Percentiles rank a stretch among this genome's conserved stretches.
Evolutionary conservation across 495 filamentous ascomycete genomes (phyloP).

Genomic region (Neurospora sp.): DNA sequence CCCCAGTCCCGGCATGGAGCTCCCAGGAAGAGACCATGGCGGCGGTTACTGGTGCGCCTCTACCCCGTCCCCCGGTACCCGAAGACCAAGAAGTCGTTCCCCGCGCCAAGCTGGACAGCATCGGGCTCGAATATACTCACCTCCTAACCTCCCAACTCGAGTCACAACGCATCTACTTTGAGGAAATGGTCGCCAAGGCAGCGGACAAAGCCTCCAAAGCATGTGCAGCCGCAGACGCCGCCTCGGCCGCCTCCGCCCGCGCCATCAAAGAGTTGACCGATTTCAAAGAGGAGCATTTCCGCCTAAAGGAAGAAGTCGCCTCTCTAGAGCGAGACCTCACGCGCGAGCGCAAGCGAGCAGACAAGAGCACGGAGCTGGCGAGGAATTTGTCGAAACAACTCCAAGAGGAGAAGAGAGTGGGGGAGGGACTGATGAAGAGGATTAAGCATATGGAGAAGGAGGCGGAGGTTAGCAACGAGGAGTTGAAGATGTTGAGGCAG

Average conservation of each 20-base stretch:
- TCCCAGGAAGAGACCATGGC: background rate
- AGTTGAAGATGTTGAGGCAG: slow-evolving; percentile 39
- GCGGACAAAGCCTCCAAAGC: slow-evolving; percentile 83
- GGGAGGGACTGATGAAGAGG: slow-evolving; percentile 63
- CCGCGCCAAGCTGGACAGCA: slow-evolving; percentile 81
- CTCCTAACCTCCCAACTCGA: slow-evolving; percentile 87
- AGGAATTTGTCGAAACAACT: slow-evolving; percentile 65
- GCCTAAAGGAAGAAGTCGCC: slow-evolving; percentile 49
- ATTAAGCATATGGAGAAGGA: slow-evolving; percentile 58
- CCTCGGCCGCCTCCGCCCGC: slow-evolving; percentile 37
- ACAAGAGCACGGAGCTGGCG: slow-evolving; percentile 65
- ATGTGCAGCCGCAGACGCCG: slow-evolving; percentile 51
- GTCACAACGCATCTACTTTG: slow-evolving; percentile 85
- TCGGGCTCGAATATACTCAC: slow-evolving; percentile 89
- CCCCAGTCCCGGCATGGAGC: background rate
- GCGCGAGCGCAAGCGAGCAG: slow-evolving; percentile 55
- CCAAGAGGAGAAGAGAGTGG: slow-evolving; percentile 82
- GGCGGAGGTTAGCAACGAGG: slow-evolving; percentile 32
- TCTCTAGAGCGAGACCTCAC: slow-evolving; percentile 58
- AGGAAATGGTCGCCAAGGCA: slow-evolving; percentile 83
- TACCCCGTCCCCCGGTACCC: background rate
- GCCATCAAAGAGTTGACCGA: slow-evolving; percentile 38
- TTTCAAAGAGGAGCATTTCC: slow-evolving; percentile 46
- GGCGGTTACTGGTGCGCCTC: background rate
- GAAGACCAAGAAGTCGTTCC: slow-evolving; percentile 64